Base-by-base conservation (phyloP, 305 asterid genomes). In the Fraxinus velutina region DNA sequence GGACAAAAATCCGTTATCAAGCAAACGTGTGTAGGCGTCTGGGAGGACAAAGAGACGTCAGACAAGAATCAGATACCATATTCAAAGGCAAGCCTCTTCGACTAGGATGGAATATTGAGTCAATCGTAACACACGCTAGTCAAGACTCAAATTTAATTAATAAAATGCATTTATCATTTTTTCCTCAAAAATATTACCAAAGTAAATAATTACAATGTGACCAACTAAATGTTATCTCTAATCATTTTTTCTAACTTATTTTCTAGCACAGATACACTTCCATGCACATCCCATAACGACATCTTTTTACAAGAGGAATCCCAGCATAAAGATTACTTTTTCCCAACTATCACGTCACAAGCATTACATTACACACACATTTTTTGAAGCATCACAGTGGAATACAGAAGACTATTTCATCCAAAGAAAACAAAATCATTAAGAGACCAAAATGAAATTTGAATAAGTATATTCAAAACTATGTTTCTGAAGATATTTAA, bases 1-100 rank as follows among this genome's bases (percentile, higher is more conserved):
- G 97, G 91, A 83, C 90, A 96, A 86, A 92, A 96, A 84, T 96
- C 99, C 27, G 99, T 94, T 85, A 96, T 93, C 93, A 96, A 88
- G 90, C 99, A 96, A 52, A 96, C 97, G 80, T 96, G 99, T 27
- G 98, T 93, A 79, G 95, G 89, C 78, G 99, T 96, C 98, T 96
- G 97, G 85, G 86, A 73, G 55, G 34, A 85, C 37, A 83, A 72
- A 87, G 80, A 77, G 66, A 77, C 80, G 82, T 86, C 86, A 83
- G 64, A 78, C 84, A 42, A 90, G 88, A 81, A 19, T 27, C 55
- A 77, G 68, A 81, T 78, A 32, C 36, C 22, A 62, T 71, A 21
- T 47, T 62, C 30, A 62, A 62, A 62, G 73, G 73, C 73, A 9
- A 75, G 27, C 60, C 79, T 55, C 77, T 37, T 57, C 17, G n/a